These are phyloP conservation scores for Omphalotus olearius DNA, from an alignment of 1,284 basidiomycete species.

Conservation along the genomic window DNA sequence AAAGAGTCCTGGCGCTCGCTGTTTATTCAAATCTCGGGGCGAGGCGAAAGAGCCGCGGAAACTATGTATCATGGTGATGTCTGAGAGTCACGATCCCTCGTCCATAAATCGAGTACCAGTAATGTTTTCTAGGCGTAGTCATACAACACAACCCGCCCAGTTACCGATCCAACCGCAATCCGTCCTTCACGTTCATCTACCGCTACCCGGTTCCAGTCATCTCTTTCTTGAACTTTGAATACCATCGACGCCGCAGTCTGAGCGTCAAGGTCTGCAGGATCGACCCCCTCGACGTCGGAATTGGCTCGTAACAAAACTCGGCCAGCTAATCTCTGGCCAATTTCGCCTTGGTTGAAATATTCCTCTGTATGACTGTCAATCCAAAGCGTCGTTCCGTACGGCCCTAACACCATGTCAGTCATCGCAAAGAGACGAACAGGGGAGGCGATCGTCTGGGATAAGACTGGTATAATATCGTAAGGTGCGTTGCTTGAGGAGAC, in stretches of 20 bases:
- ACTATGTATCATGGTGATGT: background rate
- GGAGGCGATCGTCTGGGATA: constrained; percentile 44
- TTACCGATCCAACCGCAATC: constrained; percentile 47
- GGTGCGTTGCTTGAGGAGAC: constrained; percentile 36
- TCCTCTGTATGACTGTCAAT: constrained; percentile 57
- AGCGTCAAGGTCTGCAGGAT: constrained; percentile 16
- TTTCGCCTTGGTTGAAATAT: constrained; percentile 39
- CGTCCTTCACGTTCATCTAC: constrained; percentile 58
- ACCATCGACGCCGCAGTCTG: constrained; percentile 35
- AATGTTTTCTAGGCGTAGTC: constrained; percentile 34
- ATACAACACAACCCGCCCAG: constrained; percentile 47
- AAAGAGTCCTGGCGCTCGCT: too few species aligned
- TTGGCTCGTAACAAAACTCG: constrained; percentile 17
- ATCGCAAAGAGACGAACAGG: constrained; percentile 56
- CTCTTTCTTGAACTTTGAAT: constrained; percentile 39
- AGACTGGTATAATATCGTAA: constrained; percentile 37
- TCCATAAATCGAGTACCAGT: background rate
- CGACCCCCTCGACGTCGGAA: constrained; percentile 1
- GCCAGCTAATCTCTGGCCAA: constrained; percentile 56
- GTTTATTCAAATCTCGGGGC: too few species aligned
- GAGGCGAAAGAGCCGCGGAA: too few species aligned
- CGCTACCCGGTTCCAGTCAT: constrained; percentile 49
- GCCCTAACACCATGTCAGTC: constrained; percentile 49
- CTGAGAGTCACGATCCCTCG: background rate
- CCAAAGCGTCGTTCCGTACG: constrained; percentile 61